These are phyloP conservation scores for Botryosphaeria dothidea DNA, from an alignment of 2,329 filamentous ascomycete genomes.

Conservation along the genomic window DNA sequence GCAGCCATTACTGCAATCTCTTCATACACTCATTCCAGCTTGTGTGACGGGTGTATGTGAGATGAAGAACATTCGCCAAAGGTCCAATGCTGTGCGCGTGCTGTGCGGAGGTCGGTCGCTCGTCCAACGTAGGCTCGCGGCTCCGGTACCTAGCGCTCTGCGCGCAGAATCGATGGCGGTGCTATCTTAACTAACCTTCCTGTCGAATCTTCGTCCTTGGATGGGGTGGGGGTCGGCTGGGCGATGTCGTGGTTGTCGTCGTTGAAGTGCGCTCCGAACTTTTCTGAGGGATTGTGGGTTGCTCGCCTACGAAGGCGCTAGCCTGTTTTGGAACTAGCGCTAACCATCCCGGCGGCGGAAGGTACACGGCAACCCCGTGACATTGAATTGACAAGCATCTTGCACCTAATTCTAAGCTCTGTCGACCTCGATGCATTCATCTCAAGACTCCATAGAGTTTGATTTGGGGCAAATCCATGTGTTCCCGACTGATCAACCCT, in stretches of 20 bases:
- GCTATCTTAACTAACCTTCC: constrained; percentile 12
- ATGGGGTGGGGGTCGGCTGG: constrained; percentile 18
- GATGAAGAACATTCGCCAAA: background rate
- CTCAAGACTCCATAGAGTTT: background rate
- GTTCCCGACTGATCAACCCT: background rate
- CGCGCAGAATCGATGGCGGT: background rate
- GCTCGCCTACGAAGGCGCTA: constrained; percentile 8
- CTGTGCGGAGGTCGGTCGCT: background rate
- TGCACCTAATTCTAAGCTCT: constrained; percentile 5
- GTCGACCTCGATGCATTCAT: background rate
- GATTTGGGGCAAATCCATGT: background rate
- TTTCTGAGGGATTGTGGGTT: constrained; percentile 20
- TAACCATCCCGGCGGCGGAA: background rate
- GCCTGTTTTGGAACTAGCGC: background rate
- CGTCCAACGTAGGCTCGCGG: background rate
- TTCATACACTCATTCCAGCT: background rate
- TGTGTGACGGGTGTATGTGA: background rate
- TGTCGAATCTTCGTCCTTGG: constrained; percentile 19
- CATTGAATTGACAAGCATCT: constrained; percentile 13
- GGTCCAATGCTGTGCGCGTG: constrained; percentile 1
- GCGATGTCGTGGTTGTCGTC: constrained; percentile 20
- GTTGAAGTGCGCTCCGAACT: constrained; percentile 2
- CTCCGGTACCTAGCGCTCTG: background rate
- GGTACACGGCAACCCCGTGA: background rate
- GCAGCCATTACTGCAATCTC: background rate